Evolutionary conservation across 345 rosid species (phyloP), one percentile per base, ranked within the genome.

Genomic region (Raphanus raphanistrum): DNA sequence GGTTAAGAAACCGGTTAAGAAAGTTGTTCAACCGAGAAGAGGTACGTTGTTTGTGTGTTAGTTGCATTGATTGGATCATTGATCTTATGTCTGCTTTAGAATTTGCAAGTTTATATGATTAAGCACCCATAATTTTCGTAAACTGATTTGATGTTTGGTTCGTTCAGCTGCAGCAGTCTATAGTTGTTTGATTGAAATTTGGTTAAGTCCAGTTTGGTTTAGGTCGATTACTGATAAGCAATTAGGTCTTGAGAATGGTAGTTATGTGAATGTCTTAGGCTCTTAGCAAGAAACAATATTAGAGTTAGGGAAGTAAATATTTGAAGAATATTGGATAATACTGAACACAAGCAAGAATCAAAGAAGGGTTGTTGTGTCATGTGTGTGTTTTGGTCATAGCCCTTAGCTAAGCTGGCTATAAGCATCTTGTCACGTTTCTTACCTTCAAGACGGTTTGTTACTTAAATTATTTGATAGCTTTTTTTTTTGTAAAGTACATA

Each of bases 11-110:
- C 76, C 79, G 72, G 91, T 87, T 35, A 94, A 89, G 83, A 88
- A 84, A 69, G 90, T 84, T 27, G 76, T 86, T 73, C 90, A 88
- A 70, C 85, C 86, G 65, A 85, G 97, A 76, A 89, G 97, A 94
- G 98, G 98, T 94, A 87, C 65, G 71, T 25, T 17, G 4, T 9
- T n/a, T 21, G 4, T 21, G 45, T 3, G 27, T 29, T 70, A 2
- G 50, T 12, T 43, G 50, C 50, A 11, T 43, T 12, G 52, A 43
- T 43, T 43, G 50, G 1, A 45, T 45, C 72, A n/a, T 25, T 63
- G 66, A 59, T 66, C 77, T 59, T 59, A 1, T 21, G 2, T 10
- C 26, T 54, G 31, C n/a, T 25, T 70, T 25, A 36, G 27, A 52
- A 11, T 28, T 57, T 31, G 50, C 52, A 65, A 72, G 52, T 21